Percentiles rank a stretch among this genome's conserved stretches.
Conservation (phyloP, 306 rosid genomes). For the Citrullus colocynthis region DNA sequence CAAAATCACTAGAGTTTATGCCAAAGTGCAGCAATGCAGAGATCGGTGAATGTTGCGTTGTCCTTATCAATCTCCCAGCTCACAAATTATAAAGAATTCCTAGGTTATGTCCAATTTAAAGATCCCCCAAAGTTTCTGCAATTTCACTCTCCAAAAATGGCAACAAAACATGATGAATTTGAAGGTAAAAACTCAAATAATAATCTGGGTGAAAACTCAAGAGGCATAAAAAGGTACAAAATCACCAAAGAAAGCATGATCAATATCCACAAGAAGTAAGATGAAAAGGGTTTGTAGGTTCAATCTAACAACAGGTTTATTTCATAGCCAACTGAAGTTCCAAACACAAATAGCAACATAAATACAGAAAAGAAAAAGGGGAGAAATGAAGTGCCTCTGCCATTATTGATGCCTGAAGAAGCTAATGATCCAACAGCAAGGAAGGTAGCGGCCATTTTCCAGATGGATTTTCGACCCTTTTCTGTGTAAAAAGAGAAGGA, state of each 20-base stretch:
- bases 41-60: too few species aligned
- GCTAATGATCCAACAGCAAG: not conserved
- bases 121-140: not conserved
- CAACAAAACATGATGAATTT: not conserved
- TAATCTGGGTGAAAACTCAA: not conserved
- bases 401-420: not conserved
- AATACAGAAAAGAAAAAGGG: not conserved
- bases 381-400: not conserved
- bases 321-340: not conserved
- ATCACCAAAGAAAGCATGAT: not conserved
- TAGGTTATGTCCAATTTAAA: not conserved
- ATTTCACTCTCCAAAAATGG: not conserved
- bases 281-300: not conserved
- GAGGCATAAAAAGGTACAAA: not conserved
- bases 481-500: not conserved
- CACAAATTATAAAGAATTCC: too few species aligned
- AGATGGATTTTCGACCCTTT: not conserved
- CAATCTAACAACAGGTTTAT: not conserved
- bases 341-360: not conserved
- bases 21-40: too few species aligned
- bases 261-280: not conserved
- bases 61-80: too few species aligned
- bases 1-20: too few species aligned
- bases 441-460: not conserved
- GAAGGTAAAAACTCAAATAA: not conserved